phyloP scores from a whole-genome alignment of 768 basidiomycete species.

The Hortiboletus flavorubellus region DNA sequence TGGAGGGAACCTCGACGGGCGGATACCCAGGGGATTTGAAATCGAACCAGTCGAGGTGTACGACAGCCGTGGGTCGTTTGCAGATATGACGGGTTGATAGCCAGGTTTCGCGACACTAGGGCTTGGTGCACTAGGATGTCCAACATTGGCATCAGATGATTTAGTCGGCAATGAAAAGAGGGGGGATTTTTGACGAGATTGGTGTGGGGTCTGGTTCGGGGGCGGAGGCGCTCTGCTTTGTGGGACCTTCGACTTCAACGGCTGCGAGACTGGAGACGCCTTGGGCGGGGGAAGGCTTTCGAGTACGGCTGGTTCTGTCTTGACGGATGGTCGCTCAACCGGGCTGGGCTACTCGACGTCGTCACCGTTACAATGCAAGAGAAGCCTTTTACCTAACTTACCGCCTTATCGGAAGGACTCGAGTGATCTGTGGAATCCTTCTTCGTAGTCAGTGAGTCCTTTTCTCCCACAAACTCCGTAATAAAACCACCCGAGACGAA shows the following conservation, averaged over 20 bases:
- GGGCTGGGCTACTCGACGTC: constrained; percentile 13
- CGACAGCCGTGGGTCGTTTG: constrained; percentile 31
- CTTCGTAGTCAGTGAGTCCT: constrained; percentile 18
- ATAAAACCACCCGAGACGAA: constrained; percentile 52
- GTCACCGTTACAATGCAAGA: background rate
- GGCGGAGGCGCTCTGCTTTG: constrained; percentile 11
- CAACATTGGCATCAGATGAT: constrained; percentile 11
- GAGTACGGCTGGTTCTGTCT: constrained; percentile 13
- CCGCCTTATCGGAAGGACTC: constrained; percentile 12
- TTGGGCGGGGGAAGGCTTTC: constrained; percentile 14
- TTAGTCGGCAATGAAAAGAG: constrained; percentile 15
- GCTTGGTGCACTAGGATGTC: constrained; percentile 10
- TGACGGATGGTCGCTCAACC: constrained; percentile 16
- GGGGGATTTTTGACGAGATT: constrained; percentile 8
- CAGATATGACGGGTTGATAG: constrained; percentile 29
- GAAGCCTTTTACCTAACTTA: constrained; percentile 3
- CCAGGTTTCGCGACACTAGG: constrained; percentile 21
- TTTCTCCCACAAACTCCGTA: constrained; percentile 39
- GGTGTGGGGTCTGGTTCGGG: constrained; percentile 10
- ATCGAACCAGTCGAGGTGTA: constrained; percentile 41
- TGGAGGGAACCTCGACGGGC: constrained; percentile 39
- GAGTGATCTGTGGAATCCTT: constrained; percentile 21
- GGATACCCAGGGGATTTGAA: constrained; percentile 54
- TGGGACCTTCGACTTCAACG: constrained; percentile 9
- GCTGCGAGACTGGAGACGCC: constrained; percentile 9